A percentile compares a stretch with the other conserved stretches of the same genome.
Conservation (phyloP, 495 filamentous ascomycete genomes). For the Xylaria grammica region DNA sequence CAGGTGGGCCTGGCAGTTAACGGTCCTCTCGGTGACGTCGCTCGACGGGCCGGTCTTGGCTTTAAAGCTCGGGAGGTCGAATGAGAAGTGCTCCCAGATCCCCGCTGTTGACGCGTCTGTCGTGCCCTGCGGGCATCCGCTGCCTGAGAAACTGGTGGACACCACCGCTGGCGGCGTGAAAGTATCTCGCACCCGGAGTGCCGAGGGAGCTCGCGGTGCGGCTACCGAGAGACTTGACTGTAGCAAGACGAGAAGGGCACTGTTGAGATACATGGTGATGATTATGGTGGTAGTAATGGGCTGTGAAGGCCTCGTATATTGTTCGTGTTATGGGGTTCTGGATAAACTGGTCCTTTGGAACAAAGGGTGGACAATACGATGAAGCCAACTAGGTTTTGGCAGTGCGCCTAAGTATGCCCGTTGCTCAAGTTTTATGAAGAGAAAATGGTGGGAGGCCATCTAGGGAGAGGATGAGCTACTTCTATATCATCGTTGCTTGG, state of each 20-base stretch:
- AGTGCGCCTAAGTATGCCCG: not conserved
- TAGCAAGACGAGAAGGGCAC: not conserved
- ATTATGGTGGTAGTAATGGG: not conserved
- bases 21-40: not conserved
- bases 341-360: not conserved
- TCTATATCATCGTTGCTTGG: not conserved
- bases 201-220: not conserved
- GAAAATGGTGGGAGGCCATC: not conserved
- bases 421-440: not conserved
- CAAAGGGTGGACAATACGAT: not conserved
- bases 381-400: not conserved
- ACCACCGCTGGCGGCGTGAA: not conserved
- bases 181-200: not conserved
- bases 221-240: not conserved
- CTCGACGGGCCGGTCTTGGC: not conserved
- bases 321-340: not conserved
- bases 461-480: not conserved
- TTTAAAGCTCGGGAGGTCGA: conserved; percentile 12
- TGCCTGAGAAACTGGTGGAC: conserved; percentile 13
- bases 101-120: not conserved
- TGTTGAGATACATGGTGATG: not conserved
- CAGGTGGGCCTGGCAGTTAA: conserved; percentile 5
- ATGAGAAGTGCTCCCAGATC: conserved; percentile 3
- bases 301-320: not conserved
- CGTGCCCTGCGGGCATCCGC: conserved; percentile 11